These are phyloP conservation scores for Escallonia rubra DNA, from an alignment of 129 eudicot genomes.

Conservation along the genomic window DNA sequence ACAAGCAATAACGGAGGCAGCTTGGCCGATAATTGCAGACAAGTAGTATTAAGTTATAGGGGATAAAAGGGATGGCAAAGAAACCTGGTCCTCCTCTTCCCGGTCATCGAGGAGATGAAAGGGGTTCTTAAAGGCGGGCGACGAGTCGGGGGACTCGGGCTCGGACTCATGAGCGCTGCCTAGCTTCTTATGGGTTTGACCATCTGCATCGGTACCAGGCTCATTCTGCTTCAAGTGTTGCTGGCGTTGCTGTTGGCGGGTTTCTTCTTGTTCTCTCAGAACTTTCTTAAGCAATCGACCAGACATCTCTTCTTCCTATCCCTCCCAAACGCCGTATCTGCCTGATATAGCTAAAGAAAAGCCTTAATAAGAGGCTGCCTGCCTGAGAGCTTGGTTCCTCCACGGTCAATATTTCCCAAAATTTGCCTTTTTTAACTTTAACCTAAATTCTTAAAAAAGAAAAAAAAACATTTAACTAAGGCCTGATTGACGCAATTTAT, in stretches of 20 bases:
- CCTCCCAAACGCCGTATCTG: no score
- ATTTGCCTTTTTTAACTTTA: no score
- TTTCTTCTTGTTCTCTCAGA: slow-evolving; percentile 57
- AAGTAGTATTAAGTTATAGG: background rate
- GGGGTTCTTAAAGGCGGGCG: slow-evolving; percentile 38
- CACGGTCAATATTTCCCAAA: no score
- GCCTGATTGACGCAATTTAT: no score
- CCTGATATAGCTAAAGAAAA: no score
- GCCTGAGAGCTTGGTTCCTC: no score
- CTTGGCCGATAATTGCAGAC: background rate
- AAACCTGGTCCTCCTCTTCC: slow-evolving; percentile 46
- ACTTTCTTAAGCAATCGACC: slow-evolving; percentile 73
- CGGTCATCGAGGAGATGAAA: slow-evolving; percentile 77
- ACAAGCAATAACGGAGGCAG: slow-evolving; percentile 1
- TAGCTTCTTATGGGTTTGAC: background rate
- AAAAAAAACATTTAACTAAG: no score
- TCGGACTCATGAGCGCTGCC: slow-evolving; percentile 14
- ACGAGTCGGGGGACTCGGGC: slow-evolving; percentile 40
- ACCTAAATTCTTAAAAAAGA: no score
- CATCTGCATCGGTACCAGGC: no score
- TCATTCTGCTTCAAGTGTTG: background rate
- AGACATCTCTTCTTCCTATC: slow-evolving; percentile 37
- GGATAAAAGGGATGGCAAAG: background rate
- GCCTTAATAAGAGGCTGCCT: no score
- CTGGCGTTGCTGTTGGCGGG: slow-evolving; percentile 8